A percentile compares a stretch with the other conserved stretches of the same genome.
Evolutionary conservation across 2,329 filamentous ascomycete genomes (phyloP).

Genomic region (Venturia oleaginea): DNA sequence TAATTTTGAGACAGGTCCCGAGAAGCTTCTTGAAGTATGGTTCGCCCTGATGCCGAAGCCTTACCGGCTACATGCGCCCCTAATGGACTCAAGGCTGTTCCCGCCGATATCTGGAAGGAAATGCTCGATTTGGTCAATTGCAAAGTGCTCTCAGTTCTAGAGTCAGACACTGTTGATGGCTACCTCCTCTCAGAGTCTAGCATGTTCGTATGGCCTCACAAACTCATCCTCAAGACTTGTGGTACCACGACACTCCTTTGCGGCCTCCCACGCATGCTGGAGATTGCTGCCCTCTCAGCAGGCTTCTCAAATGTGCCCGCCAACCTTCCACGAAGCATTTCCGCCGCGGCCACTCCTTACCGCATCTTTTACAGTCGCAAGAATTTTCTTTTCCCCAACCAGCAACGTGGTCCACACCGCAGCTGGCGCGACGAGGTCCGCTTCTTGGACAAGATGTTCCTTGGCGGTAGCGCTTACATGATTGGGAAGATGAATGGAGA

Average conservation of each 20-base stretch:
- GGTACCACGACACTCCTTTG: slow-evolving; percentile 90
- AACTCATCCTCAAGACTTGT: slow-evolving; percentile 96
- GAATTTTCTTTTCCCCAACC: slow-evolving; percentile 93
- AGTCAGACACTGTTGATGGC: slow-evolving; percentile 89
- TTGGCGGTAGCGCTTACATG: slow-evolving; percentile 94
- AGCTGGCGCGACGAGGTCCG: slow-evolving; percentile 97
- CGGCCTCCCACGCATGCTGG: slow-evolving; percentile 80
- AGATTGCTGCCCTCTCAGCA: slow-evolving; percentile 78
- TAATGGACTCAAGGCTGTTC: slow-evolving; percentile 76
- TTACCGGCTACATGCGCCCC: slow-evolving; percentile 62
- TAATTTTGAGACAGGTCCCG: slow-evolving; percentile 54
- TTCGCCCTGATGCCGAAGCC: slow-evolving; percentile 70
- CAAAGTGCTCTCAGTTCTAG: slow-evolving; percentile 90
- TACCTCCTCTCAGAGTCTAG: slow-evolving; percentile 97
- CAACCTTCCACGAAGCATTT: slow-evolving; percentile 54
- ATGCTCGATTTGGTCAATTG: slow-evolving; percentile 99
- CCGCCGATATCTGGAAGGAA: slow-evolving; percentile 78
- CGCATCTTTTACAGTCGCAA: slow-evolving; percentile 98
- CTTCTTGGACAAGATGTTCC: slow-evolving; percentile 84
- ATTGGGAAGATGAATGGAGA: slow-evolving; percentile 99
- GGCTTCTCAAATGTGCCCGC: slow-evolving; percentile 80
- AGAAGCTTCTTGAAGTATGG: slow-evolving; percentile 98
- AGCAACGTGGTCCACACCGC: slow-evolving; percentile 86
- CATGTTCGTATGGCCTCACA: slow-evolving; percentile 99
- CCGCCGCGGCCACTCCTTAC: slow-evolving; percentile 76